These are phyloP conservation scores for Talaromyces sp. DNA, from an alignment of 2,329 filamentous ascomycete species.

Conservation along the genomic window DNA sequence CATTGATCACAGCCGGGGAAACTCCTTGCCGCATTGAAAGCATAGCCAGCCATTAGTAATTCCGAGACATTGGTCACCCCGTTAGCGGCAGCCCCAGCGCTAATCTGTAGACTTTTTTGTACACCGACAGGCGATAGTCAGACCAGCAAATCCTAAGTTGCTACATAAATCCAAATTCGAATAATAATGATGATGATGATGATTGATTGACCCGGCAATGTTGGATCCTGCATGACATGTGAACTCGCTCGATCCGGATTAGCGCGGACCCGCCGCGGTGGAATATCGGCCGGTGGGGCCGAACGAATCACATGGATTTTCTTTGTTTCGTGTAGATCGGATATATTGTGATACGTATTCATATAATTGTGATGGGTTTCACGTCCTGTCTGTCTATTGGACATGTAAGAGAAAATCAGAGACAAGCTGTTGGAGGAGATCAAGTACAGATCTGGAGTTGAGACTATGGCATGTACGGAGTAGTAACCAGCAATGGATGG, in stretches of 20 bases:
- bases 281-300: neutral
- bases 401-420: too few relatives aligned
- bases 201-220: neutral
- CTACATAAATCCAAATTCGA: too few relatives aligned
- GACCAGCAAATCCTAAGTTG: neutral
- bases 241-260: neutral
- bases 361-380: too few relatives aligned
- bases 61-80: neutral
- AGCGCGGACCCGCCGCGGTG: neutral
- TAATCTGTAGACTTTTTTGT: neutral
- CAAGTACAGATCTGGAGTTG: too few relatives aligned
- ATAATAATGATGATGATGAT: too few relatives aligned
- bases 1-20: neutral
- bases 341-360: neutral
- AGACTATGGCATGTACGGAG: too few relatives aligned
- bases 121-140: neutral
- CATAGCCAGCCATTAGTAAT: neutral
- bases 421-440: too few relatives aligned
- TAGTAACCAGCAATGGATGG: too few relatives aligned
- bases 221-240: neutral
- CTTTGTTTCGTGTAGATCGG: neutral
- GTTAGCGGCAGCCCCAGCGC: neutral
- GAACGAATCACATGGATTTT: neutral
- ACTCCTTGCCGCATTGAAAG: neutral
- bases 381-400: too few relatives aligned